Evolutionary conservation across 23 red algal genomes (phyloP).

Genomic region (Agarophyton chilense): DNA sequence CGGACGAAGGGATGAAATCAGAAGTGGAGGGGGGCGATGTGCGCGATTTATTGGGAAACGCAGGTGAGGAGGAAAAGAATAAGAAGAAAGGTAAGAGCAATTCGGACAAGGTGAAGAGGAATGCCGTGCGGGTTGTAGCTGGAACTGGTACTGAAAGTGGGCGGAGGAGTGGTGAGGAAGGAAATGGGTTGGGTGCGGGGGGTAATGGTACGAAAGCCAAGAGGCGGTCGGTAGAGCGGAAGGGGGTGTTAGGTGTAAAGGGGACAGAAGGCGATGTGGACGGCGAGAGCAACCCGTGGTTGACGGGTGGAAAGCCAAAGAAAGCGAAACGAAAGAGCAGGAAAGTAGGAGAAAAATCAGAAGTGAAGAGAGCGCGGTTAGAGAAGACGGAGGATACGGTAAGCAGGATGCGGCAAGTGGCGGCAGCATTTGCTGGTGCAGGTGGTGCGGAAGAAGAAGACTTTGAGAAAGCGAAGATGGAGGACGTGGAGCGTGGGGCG

Average conservation of each 20-base stretch:
- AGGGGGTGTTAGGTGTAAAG: no score
- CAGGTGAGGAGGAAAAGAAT: not conserved
- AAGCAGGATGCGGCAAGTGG: constrained; percentile 41
- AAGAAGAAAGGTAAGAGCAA: not conserved
- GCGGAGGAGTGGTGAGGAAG: no score
- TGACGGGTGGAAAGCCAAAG: not conserved
- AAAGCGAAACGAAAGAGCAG: not conserved
- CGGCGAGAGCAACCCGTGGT: not conserved
- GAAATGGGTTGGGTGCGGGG: no score
- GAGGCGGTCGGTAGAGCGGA: no score
- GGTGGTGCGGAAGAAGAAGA: constrained; percentile 66
- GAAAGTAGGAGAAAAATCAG: not conserved
- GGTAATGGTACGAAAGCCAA: no score
- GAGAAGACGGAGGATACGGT: not conserved
- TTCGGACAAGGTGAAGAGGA: not conserved
- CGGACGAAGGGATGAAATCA: not conserved
- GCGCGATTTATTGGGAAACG: not conserved
- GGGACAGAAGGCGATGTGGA: no score
- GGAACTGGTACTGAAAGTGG: not conserved
- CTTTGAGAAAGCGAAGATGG: constrained; percentile 39
- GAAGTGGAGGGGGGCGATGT: not conserved
- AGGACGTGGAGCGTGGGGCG: constrained; percentile 15
- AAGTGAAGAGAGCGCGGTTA: not conserved
- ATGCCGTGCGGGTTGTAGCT: not conserved
- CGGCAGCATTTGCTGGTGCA: constrained; percentile 62